These are phyloP conservation scores for Wickerhamomyces sp. DNA, from an alignment of 1,139 yeast species.

Conservation along the genomic window DNA sequence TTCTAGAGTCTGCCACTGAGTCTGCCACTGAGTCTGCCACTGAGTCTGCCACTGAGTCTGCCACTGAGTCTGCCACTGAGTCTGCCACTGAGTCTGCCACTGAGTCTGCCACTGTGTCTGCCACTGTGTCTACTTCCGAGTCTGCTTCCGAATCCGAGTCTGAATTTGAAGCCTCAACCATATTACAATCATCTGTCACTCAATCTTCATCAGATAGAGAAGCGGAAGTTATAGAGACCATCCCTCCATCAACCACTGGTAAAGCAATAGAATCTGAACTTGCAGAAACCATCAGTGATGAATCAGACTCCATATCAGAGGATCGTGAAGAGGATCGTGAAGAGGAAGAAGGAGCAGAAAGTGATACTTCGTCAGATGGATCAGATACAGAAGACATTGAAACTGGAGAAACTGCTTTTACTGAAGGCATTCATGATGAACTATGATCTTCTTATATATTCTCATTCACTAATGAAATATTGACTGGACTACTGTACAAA, in stretches of 20 bases:
- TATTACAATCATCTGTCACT: too few relatives aligned
- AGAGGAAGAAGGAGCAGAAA: slow-evolving; percentile 1
- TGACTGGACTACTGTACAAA: too few relatives aligned
- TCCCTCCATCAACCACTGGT: too few relatives aligned
- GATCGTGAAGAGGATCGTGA: too few relatives aligned
- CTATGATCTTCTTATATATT: slow-evolving; percentile 1
- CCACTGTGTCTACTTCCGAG: slow-evolving; percentile 2
- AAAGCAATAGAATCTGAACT: too few relatives aligned
- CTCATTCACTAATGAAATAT: background rate
- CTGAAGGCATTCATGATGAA: slow-evolving; percentile 6
- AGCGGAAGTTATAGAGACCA: too few relatives aligned
- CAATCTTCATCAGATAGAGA: too few relatives aligned
- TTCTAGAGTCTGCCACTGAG: too few relatives aligned
- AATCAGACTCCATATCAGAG: too few relatives aligned
- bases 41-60: slow-evolving; percentile 3
- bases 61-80: slow-evolving; percentile 1
- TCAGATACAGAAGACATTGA: slow-evolving; percentile 4
- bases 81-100: background rate
- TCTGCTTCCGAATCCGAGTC: slow-evolving; percentile 1
- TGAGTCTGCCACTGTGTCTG: slow-evolving; percentile 4
- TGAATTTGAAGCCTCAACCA: background rate
- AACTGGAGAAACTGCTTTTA: background rate
- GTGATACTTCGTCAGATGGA: background rate
- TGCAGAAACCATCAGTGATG: too few relatives aligned
- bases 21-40: slow-evolving; percentile 5